phyloP scores from a whole-genome alignment of 352 stramenopile genomes.

The Phytophthora macrochlamydospora region DNA sequence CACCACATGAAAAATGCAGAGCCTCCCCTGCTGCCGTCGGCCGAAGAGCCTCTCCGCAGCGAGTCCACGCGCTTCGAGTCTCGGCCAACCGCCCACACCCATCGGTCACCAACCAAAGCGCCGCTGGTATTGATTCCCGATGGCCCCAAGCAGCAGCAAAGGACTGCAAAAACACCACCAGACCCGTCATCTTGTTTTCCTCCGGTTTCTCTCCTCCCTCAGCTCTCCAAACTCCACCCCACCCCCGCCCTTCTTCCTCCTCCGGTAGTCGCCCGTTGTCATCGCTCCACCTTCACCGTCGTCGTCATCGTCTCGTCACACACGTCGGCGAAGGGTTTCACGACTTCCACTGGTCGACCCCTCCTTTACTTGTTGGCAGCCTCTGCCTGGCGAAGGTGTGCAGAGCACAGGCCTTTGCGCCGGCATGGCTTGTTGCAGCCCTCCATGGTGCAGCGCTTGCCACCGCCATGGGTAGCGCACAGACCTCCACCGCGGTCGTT shows the following conservation, averaged over 20 bases:
- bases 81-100: conserved; percentile 16
- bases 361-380: conserved; percentile 22
- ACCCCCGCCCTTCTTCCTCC: conserved; percentile 20
- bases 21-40: conserved; percentile 24
- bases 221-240: background rate
- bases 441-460: conserved; percentile 76
- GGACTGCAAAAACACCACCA: conserved; percentile 25
- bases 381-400: conserved; percentile 55
- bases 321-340: conserved; percentile 10
- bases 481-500: conserved; percentile 85
- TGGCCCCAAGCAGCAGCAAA: conserved; percentile 18
- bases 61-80: conserved; percentile 19
- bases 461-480: conserved; percentile 76
- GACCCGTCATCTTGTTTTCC: conserved; percentile 23
- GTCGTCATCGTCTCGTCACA: conserved; percentile 12
- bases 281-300: conserved; percentile 30
- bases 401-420: conserved; percentile 83
- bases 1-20: conserved; percentile 46
- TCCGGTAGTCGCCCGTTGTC: conserved; percentile 15
- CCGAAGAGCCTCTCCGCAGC: conserved; percentile 19
- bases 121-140: conserved; percentile 33
- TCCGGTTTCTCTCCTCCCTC: conserved; percentile 28
- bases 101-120: conserved; percentile 21
- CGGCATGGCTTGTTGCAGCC: conserved; percentile 81
- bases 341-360: conserved; percentile 33